Conservation (phyloP, 2,329 filamentous ascomycete genomes). For the Penicillium decumbens region DNA sequence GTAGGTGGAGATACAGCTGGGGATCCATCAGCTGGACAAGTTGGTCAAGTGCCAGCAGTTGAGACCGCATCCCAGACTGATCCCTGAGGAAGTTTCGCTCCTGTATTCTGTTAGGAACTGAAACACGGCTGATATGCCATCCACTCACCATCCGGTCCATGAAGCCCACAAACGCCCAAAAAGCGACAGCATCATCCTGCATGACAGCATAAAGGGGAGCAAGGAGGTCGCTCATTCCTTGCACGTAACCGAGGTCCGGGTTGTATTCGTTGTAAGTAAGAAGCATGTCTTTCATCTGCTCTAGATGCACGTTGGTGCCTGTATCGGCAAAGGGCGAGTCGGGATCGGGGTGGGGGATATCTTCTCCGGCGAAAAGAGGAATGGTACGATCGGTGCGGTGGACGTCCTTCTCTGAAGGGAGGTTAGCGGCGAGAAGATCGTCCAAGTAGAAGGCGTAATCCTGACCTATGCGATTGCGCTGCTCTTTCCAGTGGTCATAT, state of each 20-base stretch:
- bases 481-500: constrained; percentile 95
- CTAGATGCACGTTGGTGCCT: constrained; percentile 94
- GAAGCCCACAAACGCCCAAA: constrained; percentile 93
- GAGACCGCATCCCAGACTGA: constrained; percentile 91
- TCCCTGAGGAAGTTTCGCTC: constrained; percentile 94
- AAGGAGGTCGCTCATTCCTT: constrained; percentile 96
- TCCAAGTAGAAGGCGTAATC: background rate
- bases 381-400: constrained; percentile 94
- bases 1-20: constrained; percentile 82
- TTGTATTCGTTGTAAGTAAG: constrained; percentile 99
- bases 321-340: constrained; percentile 88
- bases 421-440: constrained; percentile 26
- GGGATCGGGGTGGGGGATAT: constrained; percentile 92
- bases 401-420: constrained; percentile 84
- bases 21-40: constrained; percentile 96
- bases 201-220: constrained; percentile 95
- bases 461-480: constrained; percentile 87
- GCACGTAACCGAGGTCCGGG: constrained; percentile 89
- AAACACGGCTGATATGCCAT: background rate
- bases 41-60: constrained; percentile 86
- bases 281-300: constrained; percentile 99
- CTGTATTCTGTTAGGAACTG: constrained; percentile 25
- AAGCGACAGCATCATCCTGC: constrained; percentile 94
- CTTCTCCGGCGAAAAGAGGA: constrained; percentile 92
- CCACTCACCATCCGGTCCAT: constrained; percentile 80